These are phyloP conservation scores for Artemisia argyi DNA, from an alignment of 129 eudicot genomes.

Conservation along the genomic window DNA sequence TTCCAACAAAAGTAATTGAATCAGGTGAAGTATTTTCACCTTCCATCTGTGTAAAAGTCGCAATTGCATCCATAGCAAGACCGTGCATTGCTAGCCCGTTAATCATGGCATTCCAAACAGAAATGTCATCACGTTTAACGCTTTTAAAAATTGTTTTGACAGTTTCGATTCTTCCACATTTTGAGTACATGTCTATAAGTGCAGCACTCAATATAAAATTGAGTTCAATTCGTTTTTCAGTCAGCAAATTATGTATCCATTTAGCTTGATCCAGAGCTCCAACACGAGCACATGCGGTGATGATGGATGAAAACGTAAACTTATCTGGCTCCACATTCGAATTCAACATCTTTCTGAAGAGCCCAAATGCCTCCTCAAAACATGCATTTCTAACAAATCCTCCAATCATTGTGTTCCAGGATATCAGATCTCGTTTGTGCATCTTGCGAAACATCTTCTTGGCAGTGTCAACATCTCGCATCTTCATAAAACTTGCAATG, in stretches of 20 bases:
- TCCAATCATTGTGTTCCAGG: conserved; percentile 81
- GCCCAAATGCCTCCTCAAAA: conserved; percentile 58
- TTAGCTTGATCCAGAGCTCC: conserved; percentile 76
- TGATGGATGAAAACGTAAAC: conserved; percentile 75
- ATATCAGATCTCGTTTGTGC: conserved; percentile 61
- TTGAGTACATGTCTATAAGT: conserved; percentile 79
- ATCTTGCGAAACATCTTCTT: conserved; percentile 51
- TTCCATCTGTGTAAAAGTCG: conserved; percentile 55
- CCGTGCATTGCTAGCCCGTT: conserved; percentile 88
- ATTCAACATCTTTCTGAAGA: conserved; percentile 60
- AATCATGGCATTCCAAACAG: conserved; percentile 88
- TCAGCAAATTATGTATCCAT: conserved; percentile 66
- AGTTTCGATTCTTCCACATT: conserved; percentile 69
- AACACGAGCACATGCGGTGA: conserved; percentile 65
- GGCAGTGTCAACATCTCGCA: conserved; percentile 57
- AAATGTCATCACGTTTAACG: conserved; percentile 44
- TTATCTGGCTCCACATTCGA: conserved; percentile 68
- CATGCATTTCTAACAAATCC: conserved; percentile 62
- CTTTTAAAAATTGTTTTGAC: conserved; percentile 53
- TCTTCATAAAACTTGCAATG: conserved; percentile 64
- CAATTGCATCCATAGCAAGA: conserved; percentile 73
- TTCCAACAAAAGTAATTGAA: conserved; percentile 68
- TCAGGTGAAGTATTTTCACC: conserved; percentile 57
- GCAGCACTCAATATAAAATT: conserved; percentile 70
- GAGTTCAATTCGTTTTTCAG: conserved; percentile 44